Evolutionary conservation across 2,329 filamentous ascomycete species (phyloP), one percentile per base, ranked within the genome.

Genomic region (Fusarium sacchari): DNA sequence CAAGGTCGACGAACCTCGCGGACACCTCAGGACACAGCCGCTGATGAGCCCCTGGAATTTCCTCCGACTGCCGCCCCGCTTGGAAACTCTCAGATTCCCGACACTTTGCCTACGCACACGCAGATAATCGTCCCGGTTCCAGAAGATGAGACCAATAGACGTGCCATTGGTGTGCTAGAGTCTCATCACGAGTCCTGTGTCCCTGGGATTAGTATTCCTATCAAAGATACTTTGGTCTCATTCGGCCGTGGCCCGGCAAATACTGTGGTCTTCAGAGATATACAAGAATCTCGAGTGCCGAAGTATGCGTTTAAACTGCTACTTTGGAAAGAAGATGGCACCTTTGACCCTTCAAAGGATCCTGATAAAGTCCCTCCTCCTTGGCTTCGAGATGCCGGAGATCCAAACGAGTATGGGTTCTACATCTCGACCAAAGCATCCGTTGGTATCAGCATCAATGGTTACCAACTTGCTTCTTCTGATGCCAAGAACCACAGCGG

Each of bases 241-340:
- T 98, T 94, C 91, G 96, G 96, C 36, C 90, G 96, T 32, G 89
- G 89, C 1, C 84, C 83, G 2, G 85, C 87, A 26, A 95, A 94
- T 76, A 96, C 92, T 0, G 82, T 91, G 36, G 85, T 91, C 6
- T 94, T 95, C 77, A 82, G 88, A 2, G 85, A 91, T 53, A 83
- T 81, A 36, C 83, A 84, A 30, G 94, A 98, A 73, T 87, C 86
- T 5, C 91, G 91, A 22, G 90, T 98, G 40, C 94, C 95, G 3
- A 96, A 96, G 79, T 91, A 92, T 71, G 94, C 94, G 2, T 90
- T 97, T 75, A 92, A 93, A 77, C 85, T 98, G 42, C 86, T 94
- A 39, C 89, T 96, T 36, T 94, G 92, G 87, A 91, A 89, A 62
- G 88, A 91, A 2, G 89, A 89, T 53, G 88, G 90, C 1, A 89